Evolutionary conservation across 495 filamentous ascomycete species (phyloP).

Genomic region (Neurospora sp.): DNA sequence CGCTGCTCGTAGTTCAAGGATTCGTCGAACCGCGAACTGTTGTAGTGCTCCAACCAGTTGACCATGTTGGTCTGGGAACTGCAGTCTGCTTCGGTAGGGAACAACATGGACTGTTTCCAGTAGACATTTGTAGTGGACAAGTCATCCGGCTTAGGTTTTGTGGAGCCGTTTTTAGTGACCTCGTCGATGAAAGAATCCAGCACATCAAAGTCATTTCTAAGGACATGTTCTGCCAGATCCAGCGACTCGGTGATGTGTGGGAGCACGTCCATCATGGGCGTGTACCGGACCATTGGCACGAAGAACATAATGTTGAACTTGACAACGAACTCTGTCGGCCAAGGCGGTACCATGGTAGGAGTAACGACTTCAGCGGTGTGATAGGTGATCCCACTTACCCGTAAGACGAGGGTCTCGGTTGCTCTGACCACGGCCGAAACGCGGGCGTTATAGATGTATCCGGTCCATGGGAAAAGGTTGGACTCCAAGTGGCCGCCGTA

Average conservation of each 20-base stretch:
- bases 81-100: conserved; percentile 33
- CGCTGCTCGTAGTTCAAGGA: conserved; percentile 43
- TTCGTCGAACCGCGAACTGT: conserved; percentile 23
- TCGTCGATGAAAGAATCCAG: background rate
- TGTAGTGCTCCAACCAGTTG: background rate
- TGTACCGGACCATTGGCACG: conserved; percentile 10
- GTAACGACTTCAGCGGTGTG: background rate
- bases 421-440: conserved; percentile 12
- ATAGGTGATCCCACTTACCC: conserved; percentile 4
- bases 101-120: conserved; percentile 42
- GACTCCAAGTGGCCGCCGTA: conserved; percentile 1
- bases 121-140: background rate
- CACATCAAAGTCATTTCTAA: background rate
- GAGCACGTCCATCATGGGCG: conserved; percentile 12
- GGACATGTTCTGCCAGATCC: conserved; percentile 1
- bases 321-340: background rate
- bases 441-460: conserved; percentile 16
- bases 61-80: conserved; percentile 28
- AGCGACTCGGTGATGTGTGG: conserved; percentile 14
- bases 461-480: conserved; percentile 16
- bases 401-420: conserved; percentile 9
- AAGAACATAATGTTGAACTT: conserved; percentile 19
- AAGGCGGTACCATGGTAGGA: background rate
- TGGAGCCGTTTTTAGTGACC: background rate
- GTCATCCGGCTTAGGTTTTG: background rate